Evolutionary conservation across 495 filamentous ascomycete genomes (phyloP).

Genomic region (Aspergillus sclerotioniger): DNA sequence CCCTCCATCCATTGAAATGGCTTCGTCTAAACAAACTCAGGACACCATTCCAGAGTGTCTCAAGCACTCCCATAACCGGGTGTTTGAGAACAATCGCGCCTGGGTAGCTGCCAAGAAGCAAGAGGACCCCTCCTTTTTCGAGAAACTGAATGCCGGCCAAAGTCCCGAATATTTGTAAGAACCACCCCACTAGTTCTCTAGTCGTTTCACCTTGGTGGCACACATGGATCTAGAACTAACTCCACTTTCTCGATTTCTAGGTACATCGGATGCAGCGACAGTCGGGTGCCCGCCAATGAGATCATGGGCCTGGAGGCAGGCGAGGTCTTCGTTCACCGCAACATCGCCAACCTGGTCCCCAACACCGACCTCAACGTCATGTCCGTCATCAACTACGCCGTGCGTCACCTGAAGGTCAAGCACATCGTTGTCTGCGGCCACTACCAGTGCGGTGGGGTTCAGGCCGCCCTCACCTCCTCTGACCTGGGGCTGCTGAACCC

Average conservation of each 20-base stretch:
- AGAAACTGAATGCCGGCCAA: constrained; percentile 63
- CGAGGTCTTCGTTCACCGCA: constrained; percentile 88
- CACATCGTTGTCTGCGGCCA: constrained; percentile 84
- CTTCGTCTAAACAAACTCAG: background rate
- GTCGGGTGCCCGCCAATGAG: constrained; percentile 78
- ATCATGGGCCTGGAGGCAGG: constrained; percentile 77
- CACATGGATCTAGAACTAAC: background rate
- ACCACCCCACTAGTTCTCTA: background rate
- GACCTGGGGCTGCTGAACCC: constrained; percentile 72
- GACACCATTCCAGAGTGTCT: constrained; percentile 11
- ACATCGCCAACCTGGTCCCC: constrained; percentile 84
- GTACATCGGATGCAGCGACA: constrained; percentile 82
- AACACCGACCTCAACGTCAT: constrained; percentile 69
- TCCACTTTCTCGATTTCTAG: constrained; percentile 15
- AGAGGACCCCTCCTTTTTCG: constrained; percentile 67
- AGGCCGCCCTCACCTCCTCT: constrained; percentile 59
- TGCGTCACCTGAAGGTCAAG: constrained; percentile 67
- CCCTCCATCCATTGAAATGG: background rate
- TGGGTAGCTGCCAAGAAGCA: constrained; percentile 62
- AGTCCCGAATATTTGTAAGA: constrained; percentile 70
- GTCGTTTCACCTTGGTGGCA: no score
- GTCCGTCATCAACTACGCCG: constrained; percentile 78
- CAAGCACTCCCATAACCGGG: constrained; percentile 23
- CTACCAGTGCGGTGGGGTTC: constrained; percentile 73
- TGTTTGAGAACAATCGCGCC: constrained; percentile 55